Evolutionary conservation across 805 yeast species (phyloP), one percentile per base, ranked within the genome.

Genomic region (Groenewaldozyma tartarivorans): DNA sequence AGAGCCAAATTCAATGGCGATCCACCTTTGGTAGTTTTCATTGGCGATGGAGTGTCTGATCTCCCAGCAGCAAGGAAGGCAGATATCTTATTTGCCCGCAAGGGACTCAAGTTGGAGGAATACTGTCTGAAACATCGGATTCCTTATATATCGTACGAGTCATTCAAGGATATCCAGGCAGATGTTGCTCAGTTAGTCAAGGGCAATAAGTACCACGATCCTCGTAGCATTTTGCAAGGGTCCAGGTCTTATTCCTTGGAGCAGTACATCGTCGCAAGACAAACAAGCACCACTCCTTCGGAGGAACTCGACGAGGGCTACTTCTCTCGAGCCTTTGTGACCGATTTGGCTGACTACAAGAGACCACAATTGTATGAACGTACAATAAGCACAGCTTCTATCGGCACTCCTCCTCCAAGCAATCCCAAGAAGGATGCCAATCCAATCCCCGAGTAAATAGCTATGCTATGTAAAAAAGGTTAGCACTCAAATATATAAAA

Each of bases 1-100:
- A 52, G 59, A 22, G 46, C 48, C 31, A 48, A 53, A 6, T 45
- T 51, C 24, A 37, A 20, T 11, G 45, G 44, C 26, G 43, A 44
- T 15, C 69, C 67, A 38, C 79, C 80, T 0, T 58, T 72, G 40
- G 52, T 75, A 21, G 59, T 60, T 9, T 75, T 77, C 24, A 62
- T 76, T 44, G 81, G 81, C 6, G 71, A 74, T 31, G 82, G 82
- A 4, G 70, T 75, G 21, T 66, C 67, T n/a, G 71, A 66, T 40
- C 52, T 66, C 22, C 67, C 71, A 6, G 71, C 70, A 9, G 71
- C 71, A 3, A 52, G 61, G 18, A 64, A 64, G 49, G 69, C 71
- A 4, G 71, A 66, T 38, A 61, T 66, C 31, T 51, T 66, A 40
- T 66, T 66, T 50, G 71, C 71, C 20, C 62, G 71, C 42, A 55